phyloP scores from a whole-genome alignment of 495 filamentous ascomycete genomes.

The Elaphomyces granulatus region DNA sequence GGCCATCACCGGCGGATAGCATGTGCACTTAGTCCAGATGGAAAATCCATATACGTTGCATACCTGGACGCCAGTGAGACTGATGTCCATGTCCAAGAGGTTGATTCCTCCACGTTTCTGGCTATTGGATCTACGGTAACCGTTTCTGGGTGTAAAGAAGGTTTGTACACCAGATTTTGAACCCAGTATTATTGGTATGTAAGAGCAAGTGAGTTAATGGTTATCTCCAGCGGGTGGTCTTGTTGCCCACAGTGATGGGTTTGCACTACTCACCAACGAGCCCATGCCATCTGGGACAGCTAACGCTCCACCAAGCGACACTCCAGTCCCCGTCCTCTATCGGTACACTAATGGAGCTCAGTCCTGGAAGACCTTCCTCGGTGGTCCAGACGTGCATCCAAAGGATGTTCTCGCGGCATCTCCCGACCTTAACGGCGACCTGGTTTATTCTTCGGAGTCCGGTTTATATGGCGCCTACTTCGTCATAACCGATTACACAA shows the following conservation, averaged over 20 bases:
- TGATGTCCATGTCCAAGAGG: no score
- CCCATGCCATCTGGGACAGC: constrained; percentile 30
- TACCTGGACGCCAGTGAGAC: no score
- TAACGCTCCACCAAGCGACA: constrained; percentile 28
- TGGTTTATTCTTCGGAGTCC: constrained; percentile 37
- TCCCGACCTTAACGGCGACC: constrained; percentile 40
- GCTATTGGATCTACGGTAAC: no score
- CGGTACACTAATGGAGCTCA: constrained; percentile 32
- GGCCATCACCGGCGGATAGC: no score
- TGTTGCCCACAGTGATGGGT: constrained; percentile 42
- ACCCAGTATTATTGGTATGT: no score
- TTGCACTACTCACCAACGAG: constrained; percentile 38
- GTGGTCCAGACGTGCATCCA: constrained; percentile 33
- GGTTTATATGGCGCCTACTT: constrained; percentile 40
- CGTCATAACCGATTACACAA: constrained; percentile 38
- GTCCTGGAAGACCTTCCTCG: constrained; percentile 37
- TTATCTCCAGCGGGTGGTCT: no score
- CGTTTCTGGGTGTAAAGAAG: no score
- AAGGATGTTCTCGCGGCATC: constrained; percentile 28
- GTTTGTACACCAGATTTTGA: no score
- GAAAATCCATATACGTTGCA: no score
- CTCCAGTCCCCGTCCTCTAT: constrained; percentile 34
- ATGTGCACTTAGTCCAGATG: no score
- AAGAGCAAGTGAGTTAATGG: no score
- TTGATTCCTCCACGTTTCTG: no score